Base-by-base conservation (phyloP, 2,329 filamentous ascomycete genomes). In the Teratosphaeria nubilosa region DNA sequence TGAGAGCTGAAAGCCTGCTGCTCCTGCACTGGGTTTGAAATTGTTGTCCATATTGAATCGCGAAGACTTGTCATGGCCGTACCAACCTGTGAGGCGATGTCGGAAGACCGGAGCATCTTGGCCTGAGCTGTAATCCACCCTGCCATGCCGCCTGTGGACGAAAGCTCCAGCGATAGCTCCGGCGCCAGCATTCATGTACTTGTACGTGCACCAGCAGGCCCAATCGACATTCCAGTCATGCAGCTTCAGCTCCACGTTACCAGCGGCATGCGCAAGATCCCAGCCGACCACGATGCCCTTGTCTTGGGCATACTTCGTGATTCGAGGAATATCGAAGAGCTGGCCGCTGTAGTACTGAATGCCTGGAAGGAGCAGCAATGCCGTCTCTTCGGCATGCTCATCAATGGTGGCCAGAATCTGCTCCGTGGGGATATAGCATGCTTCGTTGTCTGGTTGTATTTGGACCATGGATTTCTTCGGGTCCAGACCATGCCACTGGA, bases 201-300 rank as follows among this genome's bases (percentile, higher is more conserved):
- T 96, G 80, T 96, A 96, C 16, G 86, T 91, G 73, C 91, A 96
- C 91, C 91, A 96, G 60, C 83, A 88, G 13, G 91, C 91, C 68
- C 95, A 95, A 72, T 96, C 91, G 30, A 95, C 90, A 64, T 88
- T 81, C 91, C 91, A 96, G 64, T 92, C 88, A 72, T 95, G 90
- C 22, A 96, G 79, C 58, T 79, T 75, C 20, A 96, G 75, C 54
- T 87, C 84, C 2, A 95, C 88, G 68, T 96, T 96, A 30, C 91
- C 91, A 22, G 83, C 88, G 0, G 90, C 89, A 71, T 95, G 90
- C 0, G 91, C 91, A 30, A 94, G 84, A 69, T 95, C 91, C 90
- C 90, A 95, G 30, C 90, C 90, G 7, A 94, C 84, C 1, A 85
- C 72, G 55, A 95, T 83, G 56, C 85, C 87, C 60, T 82, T 82